Evolutionary conservation across 257 asterid genomes (phyloP), one percentile per base, ranked within the genome.

Genomic region (Cynanchum wilfordii): DNA sequence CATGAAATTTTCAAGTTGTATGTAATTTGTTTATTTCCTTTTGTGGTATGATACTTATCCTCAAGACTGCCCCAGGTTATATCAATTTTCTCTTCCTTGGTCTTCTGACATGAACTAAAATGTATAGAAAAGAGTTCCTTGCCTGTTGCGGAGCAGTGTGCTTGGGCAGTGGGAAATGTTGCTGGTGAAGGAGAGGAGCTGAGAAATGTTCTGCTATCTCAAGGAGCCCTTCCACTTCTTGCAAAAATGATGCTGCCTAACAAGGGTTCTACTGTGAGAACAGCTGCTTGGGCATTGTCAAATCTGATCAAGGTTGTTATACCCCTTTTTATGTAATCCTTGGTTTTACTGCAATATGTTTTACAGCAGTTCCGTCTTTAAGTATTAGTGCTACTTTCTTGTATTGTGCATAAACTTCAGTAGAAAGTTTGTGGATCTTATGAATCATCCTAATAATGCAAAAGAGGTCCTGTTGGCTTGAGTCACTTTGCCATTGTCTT

Each of bases 281-380:
- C 99, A 52, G 97, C 99, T 87, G 98, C 98, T 58, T 95, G 99
- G 99, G 97, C 98, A 57, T 79, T 95, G 69, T 95, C 99, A 49
- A 95, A 95, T 86, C 87, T 95, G 76, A 92, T 95, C 47, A 95
- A 92, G 99, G 99, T 95, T 78, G 77, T 27, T 66, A 68, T 25
- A 15, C 69, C 29, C 11, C 19, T 15, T 73, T 49, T 58, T 9
- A 12, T 27, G 55, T 16, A 54, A 24, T 66, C 17, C 15, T 44
- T 42, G 6, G n/a, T 55, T 68, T 67, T 8, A 6, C 45, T 55
- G 44, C 29, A 30, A 56, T 40, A 24, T 40, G 24, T 56, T 40
- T 50, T 19, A 16, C 1, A 9, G 60, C 58, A 25, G 10, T 68
- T 9, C 57, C 17, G 57, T 52, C 24, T 7, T 24, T n/a, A n/a